Conservation (phyloP, 2,329 filamentous ascomycete genomes). For the Tolypocladium amazonense region DNA sequence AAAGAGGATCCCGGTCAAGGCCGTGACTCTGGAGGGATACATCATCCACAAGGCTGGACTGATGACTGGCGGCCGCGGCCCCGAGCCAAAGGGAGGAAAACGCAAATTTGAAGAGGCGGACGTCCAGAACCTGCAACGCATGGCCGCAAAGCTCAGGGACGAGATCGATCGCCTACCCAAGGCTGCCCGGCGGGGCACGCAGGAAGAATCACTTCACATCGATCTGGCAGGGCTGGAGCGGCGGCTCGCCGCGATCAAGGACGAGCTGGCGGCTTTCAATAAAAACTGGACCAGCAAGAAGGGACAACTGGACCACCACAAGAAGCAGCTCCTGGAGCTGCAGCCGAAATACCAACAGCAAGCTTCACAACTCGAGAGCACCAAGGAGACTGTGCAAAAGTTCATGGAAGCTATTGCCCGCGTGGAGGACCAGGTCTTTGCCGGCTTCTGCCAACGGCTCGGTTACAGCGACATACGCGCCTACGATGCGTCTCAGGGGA, state of each 20-base stretch:
- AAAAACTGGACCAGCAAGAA: constrained; percentile 79
- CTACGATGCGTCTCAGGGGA: constrained; percentile 89
- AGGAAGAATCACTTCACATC: constrained; percentile 71
- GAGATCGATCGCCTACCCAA: constrained; percentile 75
- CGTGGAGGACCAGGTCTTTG: constrained; percentile 84
- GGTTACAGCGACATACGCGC: constrained; percentile 84
- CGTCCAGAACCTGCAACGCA: constrained; percentile 70
- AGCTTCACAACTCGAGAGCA: constrained; percentile 53
- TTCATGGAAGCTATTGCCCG: constrained; percentile 56
- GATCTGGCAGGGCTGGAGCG: constrained; percentile 74
- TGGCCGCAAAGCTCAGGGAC: constrained; percentile 63
- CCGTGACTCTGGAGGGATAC: constrained; percentile 88
- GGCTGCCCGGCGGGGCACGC: constrained; percentile 60
- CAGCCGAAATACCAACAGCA: constrained; percentile 71
- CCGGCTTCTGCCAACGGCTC: constrained; percentile 72
- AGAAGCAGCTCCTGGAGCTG: constrained; percentile 63
- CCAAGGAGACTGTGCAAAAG: constrained; percentile 36
- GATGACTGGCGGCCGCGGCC: constrained; percentile 89
- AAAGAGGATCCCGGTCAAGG: constrained; percentile 77
- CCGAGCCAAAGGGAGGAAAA: constrained; percentile 61
- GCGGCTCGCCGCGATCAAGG: constrained; percentile 57
- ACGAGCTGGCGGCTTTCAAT: constrained; percentile 68
- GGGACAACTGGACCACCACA: constrained; percentile 65
- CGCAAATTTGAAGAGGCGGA: constrained; percentile 85
- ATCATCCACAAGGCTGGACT: constrained; percentile 94